These are phyloP conservation scores for Helenozyma baotianmanensis DNA, from an alignment of 805 yeast genomes.

Conservation along the genomic window DNA sequence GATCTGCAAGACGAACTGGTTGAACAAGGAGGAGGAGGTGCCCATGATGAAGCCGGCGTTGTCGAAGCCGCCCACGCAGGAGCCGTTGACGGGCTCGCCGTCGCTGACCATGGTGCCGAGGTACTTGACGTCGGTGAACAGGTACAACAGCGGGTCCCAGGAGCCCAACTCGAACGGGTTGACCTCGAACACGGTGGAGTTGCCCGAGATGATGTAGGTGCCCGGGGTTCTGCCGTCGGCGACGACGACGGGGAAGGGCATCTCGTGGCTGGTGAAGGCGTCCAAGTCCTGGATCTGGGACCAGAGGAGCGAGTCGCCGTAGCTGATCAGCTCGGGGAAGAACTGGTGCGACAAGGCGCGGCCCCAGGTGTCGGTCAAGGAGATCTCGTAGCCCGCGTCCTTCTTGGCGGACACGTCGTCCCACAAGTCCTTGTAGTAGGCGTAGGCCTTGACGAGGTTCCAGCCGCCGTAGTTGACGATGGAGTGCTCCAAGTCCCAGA, in stretches of 20 bases:
- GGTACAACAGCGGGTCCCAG: constrained; percentile 72
- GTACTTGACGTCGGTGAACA: constrained; percentile 64
- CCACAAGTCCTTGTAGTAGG: constrained; percentile 24
- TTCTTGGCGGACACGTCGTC: constrained; percentile 27
- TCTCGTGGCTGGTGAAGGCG: constrained; percentile 24
- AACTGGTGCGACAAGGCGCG: constrained; percentile 38
- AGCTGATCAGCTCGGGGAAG: constrained; percentile 23
- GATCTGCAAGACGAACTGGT: constrained; percentile 26
- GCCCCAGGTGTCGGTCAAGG: constrained; percentile 42
- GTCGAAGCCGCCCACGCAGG: constrained; percentile 68
- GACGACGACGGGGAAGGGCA: constrained; percentile 39
- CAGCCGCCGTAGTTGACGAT: constrained; percentile 23
- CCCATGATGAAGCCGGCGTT: constrained; percentile 49
- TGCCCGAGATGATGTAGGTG: constrained; percentile 23
- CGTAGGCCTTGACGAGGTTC: constrained; percentile 13
- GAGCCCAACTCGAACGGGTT: constrained; percentile 59
- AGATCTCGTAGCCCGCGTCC: constrained; percentile 34
- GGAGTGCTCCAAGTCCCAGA: constrained; percentile 34
- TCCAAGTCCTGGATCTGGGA: constrained; percentile 22
- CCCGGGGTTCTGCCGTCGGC: constrained; percentile 38
- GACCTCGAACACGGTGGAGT: constrained; percentile 37
- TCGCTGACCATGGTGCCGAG: constrained; percentile 61
- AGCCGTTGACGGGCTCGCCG: constrained; percentile 48
- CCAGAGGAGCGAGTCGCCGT: constrained; percentile 29
- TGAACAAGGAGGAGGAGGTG: constrained; percentile 36